Percentiles rank a stretch among this genome's conserved stretches.
phyloP scores from a whole-genome alignment of 228 moss, liverwort and hornwort species.

The Sphagnum fallax region DNA sequence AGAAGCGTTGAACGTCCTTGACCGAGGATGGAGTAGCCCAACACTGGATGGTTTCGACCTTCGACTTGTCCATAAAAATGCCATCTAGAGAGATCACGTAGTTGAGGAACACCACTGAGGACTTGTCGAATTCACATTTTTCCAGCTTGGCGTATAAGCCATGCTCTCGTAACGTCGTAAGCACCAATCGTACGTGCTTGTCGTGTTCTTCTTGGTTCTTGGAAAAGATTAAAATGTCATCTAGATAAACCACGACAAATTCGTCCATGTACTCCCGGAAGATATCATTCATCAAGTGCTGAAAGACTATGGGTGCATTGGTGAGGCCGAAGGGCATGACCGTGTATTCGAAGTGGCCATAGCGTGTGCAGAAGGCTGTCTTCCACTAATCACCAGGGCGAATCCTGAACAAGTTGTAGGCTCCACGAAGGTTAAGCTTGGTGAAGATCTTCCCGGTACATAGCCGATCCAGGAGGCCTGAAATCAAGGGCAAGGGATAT shows the following conservation, averaged over 20 bases:
- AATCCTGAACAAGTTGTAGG: slow-evolving; percentile 9
- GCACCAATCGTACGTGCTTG: not conserved
- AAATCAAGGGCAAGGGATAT: slow-evolving; percentile 2
- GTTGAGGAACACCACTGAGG: not conserved
- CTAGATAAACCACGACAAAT: slow-evolving; percentile 8
- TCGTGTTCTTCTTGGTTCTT: not conserved
- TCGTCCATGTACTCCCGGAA: slow-evolving; percentile 1
- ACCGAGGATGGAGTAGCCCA: not conserved
- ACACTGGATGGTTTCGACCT: not conserved
- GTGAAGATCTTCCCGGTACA: not conserved
- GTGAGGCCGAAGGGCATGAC: slow-evolving; percentile 4
- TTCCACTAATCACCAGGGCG: not conserved
- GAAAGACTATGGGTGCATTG: slow-evolving; percentile 3
- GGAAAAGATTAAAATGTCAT: slow-evolving; percentile 11
- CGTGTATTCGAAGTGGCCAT: slow-evolving; percentile 5
- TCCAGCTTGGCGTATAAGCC: not conserved
- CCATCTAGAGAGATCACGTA: not conserved
- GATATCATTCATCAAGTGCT: slow-evolving; percentile 2
- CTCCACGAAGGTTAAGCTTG: slow-evolving; percentile 3
- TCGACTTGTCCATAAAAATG: not conserved
- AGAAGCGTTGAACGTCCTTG: slow-evolving; percentile 3
- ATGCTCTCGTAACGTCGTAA: not conserved
- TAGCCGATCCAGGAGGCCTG: slow-evolving; percentile 1
- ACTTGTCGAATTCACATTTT: not conserved
- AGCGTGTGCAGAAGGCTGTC: slow-evolving; percentile 1